Conservation (phyloP, 345 rosid genomes). For the Erysimum cheiranthoides region DNA sequence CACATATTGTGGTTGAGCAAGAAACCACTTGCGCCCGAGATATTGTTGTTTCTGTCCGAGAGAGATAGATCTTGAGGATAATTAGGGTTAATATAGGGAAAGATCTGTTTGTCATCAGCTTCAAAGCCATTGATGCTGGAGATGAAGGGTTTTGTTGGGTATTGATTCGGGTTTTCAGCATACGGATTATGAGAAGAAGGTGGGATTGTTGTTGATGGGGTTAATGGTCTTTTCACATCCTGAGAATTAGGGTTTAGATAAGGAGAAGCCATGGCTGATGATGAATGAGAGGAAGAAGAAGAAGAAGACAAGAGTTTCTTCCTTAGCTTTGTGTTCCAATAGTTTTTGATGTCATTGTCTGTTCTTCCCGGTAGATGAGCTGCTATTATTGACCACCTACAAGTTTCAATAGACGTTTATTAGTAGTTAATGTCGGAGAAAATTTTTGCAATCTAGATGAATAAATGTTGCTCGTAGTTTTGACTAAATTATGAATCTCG, state of each 20-base stretch:
- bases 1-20: conserved; percentile 53
- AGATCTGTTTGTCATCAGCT: conserved; percentile 29
- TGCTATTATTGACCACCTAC: conserved; percentile 98
- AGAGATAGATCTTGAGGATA: conserved; percentile 36
- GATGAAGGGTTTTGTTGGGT: conserved; percentile 44
- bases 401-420: conserved; percentile 29
- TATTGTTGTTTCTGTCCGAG: conserved; percentile 31
- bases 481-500: conserved; percentile 38
- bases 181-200: conserved; percentile 45
- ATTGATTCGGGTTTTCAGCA: conserved; percentile 46
- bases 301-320: conserved; percentile 71
- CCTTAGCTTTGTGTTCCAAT: conserved; percentile 98
- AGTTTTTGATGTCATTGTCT: conserved; percentile 92
- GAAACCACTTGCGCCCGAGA: conserved; percentile 34
- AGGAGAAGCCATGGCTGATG: conserved; percentile 36
- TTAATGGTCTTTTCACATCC: conserved; percentile 50
- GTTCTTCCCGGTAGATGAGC: conserved; percentile 96
- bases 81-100: conserved; percentile 34
- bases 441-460: conserved; percentile 24
- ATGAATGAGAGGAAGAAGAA: conserved; percentile 35
- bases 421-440: conserved; percentile 29
- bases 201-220: conserved; percentile 44
- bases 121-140: conserved; percentile 39
- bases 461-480: conserved; percentile 27
- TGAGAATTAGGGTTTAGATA: conserved; percentile 41